phyloP scores from a whole-genome alignment of 164 flowering plant species.

The Stephania japonica region DNA sequence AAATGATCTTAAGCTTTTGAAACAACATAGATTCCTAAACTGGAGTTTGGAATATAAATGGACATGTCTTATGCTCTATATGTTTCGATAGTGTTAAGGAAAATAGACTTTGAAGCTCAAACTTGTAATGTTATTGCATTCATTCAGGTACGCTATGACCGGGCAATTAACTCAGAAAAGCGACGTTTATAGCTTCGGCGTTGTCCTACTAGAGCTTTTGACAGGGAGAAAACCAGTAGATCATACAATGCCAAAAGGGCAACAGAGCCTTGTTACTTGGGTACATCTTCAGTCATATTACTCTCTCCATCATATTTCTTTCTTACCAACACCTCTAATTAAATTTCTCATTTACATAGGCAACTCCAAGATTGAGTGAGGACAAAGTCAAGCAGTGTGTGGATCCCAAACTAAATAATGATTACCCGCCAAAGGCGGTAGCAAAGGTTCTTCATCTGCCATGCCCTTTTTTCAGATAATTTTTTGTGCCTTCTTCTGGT shows the following conservation, averaged over 20 bases:
- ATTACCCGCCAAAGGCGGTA: slow-evolving; percentile 42
- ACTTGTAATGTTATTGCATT: slow-evolving; percentile 1
- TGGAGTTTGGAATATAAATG: too few species aligned
- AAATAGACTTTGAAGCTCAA: not conserved
- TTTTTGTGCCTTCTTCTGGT: not conserved
- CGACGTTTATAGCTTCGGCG: slow-evolving; percentile 95
- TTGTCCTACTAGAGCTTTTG: slow-evolving; percentile 88
- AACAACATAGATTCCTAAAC: not conserved
- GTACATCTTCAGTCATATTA: slow-evolving; percentile 43
- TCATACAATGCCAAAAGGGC: slow-evolving; percentile 56
- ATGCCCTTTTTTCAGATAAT: not conserved
- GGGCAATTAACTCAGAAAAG: slow-evolving; percentile 94
- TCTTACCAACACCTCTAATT: not conserved
- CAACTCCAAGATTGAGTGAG: slow-evolving; percentile 48
- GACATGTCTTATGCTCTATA: not conserved
- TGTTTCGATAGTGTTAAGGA: not conserved
- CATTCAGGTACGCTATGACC: slow-evolving; percentile 89
- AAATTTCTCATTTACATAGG: slow-evolving; percentile 17
- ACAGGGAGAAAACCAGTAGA: slow-evolving; percentile 97
- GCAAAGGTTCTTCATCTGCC: slow-evolving; percentile 29
- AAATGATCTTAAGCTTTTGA: not conserved
- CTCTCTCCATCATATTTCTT: slow-evolving; percentile 5
- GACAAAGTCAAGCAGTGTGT: slow-evolving; percentile 46
- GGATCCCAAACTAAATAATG: slow-evolving; percentile 40
- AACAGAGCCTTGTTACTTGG: slow-evolving; percentile 55